Evolutionary conservation across 2,329 filamentous ascomycete genomes (phyloP).

Genomic region (Pseudocercospora musae): DNA sequence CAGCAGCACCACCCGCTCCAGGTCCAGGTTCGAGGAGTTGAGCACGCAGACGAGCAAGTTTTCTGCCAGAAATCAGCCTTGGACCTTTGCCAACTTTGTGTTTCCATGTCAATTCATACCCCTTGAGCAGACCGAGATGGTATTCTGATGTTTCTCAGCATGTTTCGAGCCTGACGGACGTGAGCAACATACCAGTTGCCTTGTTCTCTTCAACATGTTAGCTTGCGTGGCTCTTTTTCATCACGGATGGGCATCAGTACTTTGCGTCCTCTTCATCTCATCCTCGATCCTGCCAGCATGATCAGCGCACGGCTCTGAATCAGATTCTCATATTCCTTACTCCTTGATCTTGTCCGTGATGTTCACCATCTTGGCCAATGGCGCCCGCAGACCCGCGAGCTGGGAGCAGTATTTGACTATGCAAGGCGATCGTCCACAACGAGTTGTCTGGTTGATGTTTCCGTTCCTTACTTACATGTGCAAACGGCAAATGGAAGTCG

Average conservation of each 20-base stretch:
- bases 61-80: conserved; percentile 55
- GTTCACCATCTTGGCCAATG: conserved; percentile 74
- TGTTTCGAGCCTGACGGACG: conserved; percentile 1
- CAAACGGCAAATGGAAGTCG: neutral
- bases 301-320: conserved; percentile 22
- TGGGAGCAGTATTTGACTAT: neutral
- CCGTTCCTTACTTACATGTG: too few species aligned
- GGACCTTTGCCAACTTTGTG: neutral
- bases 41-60: conserved; percentile 89
- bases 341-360: conserved; percentile 99
- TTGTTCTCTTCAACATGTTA: conserved; percentile 76
- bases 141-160: conserved; percentile 67
- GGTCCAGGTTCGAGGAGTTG: conserved; percentile 88
- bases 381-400: conserved; percentile 19
- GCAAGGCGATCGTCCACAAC: neutral
- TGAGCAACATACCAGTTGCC: conserved; percentile 73
- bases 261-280: conserved; percentile 98
- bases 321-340: conserved; percentile 51
- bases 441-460: neutral
- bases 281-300: conserved; percentile 80
- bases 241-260: conserved; percentile 53
- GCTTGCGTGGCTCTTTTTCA: conserved; percentile 18
- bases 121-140: conserved; percentile 95
- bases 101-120: conserved; percentile 54
- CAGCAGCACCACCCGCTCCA: conserved; percentile 72